Evolutionary conservation across 148 eudicot species (phyloP).

Genomic region (Simmondsia chinensis): DNA sequence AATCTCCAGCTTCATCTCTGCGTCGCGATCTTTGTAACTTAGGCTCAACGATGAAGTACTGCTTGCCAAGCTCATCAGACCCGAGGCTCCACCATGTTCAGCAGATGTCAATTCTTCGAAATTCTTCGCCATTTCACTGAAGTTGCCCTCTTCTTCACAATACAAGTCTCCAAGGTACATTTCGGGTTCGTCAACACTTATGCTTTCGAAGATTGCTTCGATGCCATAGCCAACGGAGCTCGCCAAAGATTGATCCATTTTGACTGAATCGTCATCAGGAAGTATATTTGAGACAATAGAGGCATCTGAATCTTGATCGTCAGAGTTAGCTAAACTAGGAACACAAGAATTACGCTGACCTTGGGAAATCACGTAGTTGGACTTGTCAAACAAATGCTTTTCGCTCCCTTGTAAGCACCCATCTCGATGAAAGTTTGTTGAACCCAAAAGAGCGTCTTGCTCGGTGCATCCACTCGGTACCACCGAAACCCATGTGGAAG

Average conservation of each 20-base stretch:
- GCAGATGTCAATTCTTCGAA: conserved; percentile 14
- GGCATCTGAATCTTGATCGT: conserved; percentile 25
- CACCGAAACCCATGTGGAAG: conserved; percentile 14
- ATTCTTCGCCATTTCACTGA: conserved; percentile 17
- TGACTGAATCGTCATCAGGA: conserved; percentile 12
- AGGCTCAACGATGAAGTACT: conserved; percentile 30
- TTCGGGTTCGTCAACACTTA: conserved; percentile 23
- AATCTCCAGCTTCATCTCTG: conserved; percentile 48
- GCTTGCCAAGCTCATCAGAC: conserved; percentile 31
- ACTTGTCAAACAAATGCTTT: conserved; percentile 2
- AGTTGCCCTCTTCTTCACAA: conserved; percentile 21
- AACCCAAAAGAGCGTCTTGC: conserved; percentile 4
- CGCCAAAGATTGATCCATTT: conserved; percentile 7
- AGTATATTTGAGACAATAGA: conserved; percentile 20
- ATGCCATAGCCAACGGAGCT: conserved; percentile 9
- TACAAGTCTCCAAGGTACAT: conserved; percentile 21
- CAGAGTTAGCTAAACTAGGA: conserved; percentile 10
- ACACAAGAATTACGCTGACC: conserved; percentile 6
- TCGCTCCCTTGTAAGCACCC: conserved; percentile 4
- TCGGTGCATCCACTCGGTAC: conserved; percentile 1
- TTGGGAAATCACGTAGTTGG: conserved; percentile 1
- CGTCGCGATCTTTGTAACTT: conserved; percentile 21
- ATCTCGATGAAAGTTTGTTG: background rate
- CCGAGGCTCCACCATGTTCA: conserved; percentile 16
- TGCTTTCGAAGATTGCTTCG: conserved; percentile 16